Percentiles rank a stretch among this genome's conserved stretches.
These are phyloP conservation scores for Erigeron philadelphicus DNA, from an alignment of 140 eudicot genomes.

Conservation along the genomic window DNA sequence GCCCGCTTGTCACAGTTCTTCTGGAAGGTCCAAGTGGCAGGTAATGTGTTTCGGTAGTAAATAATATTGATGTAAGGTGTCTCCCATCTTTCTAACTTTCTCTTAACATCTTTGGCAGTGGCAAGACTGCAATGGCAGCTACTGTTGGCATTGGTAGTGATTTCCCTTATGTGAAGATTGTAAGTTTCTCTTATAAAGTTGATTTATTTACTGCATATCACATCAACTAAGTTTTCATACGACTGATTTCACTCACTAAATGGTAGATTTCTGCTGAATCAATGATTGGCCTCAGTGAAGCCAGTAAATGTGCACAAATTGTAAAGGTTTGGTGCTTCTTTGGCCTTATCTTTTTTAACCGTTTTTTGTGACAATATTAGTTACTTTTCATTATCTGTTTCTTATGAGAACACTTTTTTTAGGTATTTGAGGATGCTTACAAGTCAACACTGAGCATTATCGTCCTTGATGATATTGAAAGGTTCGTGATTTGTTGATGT, in stretches of 20 bases:
- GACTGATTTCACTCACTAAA: conserved; percentile 3
- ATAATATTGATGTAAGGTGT: conserved; percentile 6
- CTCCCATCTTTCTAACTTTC: conserved; percentile 1
- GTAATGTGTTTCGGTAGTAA: conserved; percentile 27
- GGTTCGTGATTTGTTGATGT: conserved; percentile 39
- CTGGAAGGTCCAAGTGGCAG: conserved; percentile 99
- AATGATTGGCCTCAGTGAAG: conserved; percentile 97
- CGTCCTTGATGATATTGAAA: conserved; percentile 90
- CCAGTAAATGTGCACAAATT: conserved; percentile 88
- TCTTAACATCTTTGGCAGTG: conserved; percentile 49
- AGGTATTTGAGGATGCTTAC: conserved; percentile 99
- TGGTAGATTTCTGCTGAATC: conserved; percentile 92
- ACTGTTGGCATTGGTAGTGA: conserved; percentile 93
- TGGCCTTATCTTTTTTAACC: neutral
- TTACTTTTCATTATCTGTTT: conserved; percentile 18
- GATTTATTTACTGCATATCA: conserved; percentile 1
- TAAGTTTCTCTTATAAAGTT: conserved; percentile 37
- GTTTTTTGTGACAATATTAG: neutral
- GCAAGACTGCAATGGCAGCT: conserved; percentile 99
- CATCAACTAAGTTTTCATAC: conserved; percentile 7
- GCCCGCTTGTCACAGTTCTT: conserved; percentile 89
- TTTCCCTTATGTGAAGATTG: conserved; percentile 94
- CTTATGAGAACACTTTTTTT: conserved; percentile 19
- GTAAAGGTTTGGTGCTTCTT: conserved; percentile 56
- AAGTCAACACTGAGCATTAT: conserved; percentile 88